These are phyloP conservation scores for Lactarius hengduanensis DNA, from an alignment of 768 basidiomycete genomes.

Conservation along the genomic window DNA sequence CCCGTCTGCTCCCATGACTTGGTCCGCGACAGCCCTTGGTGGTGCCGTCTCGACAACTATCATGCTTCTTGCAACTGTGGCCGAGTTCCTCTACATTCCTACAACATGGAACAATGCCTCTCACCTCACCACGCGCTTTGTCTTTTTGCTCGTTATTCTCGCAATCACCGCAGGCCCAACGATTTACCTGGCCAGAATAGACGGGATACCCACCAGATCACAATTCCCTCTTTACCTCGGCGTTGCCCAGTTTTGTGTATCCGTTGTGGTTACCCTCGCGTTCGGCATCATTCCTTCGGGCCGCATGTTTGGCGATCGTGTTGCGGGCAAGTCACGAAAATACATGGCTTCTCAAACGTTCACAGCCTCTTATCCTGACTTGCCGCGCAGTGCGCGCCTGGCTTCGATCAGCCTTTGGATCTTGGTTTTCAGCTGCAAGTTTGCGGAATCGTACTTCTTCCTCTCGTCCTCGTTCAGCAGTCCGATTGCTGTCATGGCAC, in stretches of 20 bases:
- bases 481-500: constrained; percentile 95
- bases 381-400: constrained; percentile 67
- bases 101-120: constrained; percentile 99
- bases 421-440: constrained; percentile 95
- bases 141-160: constrained; percentile 90
- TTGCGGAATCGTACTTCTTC: constrained; percentile 97
- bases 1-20: constrained; percentile 87
- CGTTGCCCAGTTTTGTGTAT: constrained; percentile 92
- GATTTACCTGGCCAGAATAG: constrained; percentile 86
- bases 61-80: constrained; percentile 91
- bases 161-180: constrained; percentile 93
- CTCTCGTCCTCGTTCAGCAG: constrained; percentile 94
- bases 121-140: constrained; percentile 88
- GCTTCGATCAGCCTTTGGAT: constrained; percentile 89
- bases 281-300: constrained; percentile 94
- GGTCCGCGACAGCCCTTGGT: constrained; percentile 94
- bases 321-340: constrained; percentile 95
- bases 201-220: constrained; percentile 55
- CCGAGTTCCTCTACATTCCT: constrained; percentile 96
- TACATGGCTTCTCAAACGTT: constrained; percentile 99
- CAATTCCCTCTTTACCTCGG: constrained; percentile 87
- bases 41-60: constrained; percentile 91
- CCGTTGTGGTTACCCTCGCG: constrained; percentile 73
- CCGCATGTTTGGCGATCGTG: constrained; percentile 98
- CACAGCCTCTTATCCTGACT: constrained; percentile 91